Conservation (phyloP, 208 protist genomes). For the Strigomonas galati region DNA sequence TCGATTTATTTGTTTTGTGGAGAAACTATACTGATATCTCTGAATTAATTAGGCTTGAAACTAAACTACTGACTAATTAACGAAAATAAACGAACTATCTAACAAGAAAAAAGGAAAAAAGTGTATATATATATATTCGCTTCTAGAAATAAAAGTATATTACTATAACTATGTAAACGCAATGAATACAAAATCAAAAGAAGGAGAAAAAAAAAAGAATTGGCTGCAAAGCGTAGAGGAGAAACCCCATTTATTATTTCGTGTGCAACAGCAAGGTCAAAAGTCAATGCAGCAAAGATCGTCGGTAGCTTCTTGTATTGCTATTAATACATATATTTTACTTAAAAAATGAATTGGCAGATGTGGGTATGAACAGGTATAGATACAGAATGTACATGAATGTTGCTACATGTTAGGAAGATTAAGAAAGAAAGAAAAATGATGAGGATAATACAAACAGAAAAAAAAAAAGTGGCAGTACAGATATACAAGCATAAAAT, state of each 20-base stretch:
- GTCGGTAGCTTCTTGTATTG: no score
- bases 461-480: background rate
- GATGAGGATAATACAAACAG: background rate
- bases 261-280: no score
- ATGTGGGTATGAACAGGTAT: conserved; percentile 6
- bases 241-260: no score
- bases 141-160: background rate
- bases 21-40: no score
- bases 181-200: background rate
- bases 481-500: background rate
- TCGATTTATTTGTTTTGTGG: no score
- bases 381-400: conserved; percentile 4
- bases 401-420: background rate
- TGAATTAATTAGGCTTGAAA: no score
- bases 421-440: conserved; percentile 7
- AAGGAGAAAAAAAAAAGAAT: conserved; percentile 6
- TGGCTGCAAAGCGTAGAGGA: background rate
- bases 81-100: no score
- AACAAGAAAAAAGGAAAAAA: conserved; percentile 8
- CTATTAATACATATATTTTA: conserved; percentile 12
- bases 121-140: background rate
- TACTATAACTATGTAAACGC: background rate
- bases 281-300: no score
- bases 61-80: no score
- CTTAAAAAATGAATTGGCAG: background rate